A percentile compares a stretch with the other conserved stretches of the same genome.
Evolutionary conservation across 371 early-diverging fungal genomes (phyloP).

Genomic region (Mortierella sp.): DNA sequence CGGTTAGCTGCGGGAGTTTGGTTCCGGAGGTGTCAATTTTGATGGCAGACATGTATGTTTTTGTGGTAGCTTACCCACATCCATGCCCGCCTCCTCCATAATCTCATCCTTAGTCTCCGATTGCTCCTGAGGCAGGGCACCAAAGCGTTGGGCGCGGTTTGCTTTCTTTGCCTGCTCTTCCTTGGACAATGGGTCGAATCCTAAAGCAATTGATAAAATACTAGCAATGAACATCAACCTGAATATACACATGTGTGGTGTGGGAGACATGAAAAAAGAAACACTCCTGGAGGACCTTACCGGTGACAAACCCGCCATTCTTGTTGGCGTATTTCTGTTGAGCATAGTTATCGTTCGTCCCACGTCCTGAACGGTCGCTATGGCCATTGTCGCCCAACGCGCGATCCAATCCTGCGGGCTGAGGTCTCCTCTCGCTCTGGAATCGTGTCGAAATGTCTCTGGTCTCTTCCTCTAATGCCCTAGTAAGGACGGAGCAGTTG

Average conservation of each 20-base stretch:
- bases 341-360: neutral
- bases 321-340: constrained; percentile 43
- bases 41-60: neutral
- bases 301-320: constrained; percentile 49
- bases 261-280: neutral
- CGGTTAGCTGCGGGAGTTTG: too few species aligned
- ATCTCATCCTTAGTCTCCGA: constrained; percentile 10
- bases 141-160: constrained; percentile 45
- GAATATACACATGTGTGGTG: too few species aligned
- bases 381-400: constrained; percentile 24
- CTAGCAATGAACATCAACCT: neutral
- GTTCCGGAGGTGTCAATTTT: neutral
- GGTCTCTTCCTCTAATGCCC: constrained; percentile 41
- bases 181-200: constrained; percentile 49
- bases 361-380: constrained; percentile 7
- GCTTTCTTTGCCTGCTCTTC: constrained; percentile 53
- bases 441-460: constrained; percentile 44
- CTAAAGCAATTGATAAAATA: constrained; percentile 2
- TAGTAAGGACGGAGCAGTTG: neutral
- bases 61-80: constrained; percentile 31
- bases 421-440: constrained; percentile 34
- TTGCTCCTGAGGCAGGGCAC: constrained; percentile 17
- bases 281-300: constrained; percentile 12
- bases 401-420: constrained; percentile 48
- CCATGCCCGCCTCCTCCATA: constrained; percentile 48